Percentiles rank a stretch among this genome's conserved stretches.
Conservation (phyloP, 352 stramenopile species). For the Globisporangium iwayamae region DNA sequence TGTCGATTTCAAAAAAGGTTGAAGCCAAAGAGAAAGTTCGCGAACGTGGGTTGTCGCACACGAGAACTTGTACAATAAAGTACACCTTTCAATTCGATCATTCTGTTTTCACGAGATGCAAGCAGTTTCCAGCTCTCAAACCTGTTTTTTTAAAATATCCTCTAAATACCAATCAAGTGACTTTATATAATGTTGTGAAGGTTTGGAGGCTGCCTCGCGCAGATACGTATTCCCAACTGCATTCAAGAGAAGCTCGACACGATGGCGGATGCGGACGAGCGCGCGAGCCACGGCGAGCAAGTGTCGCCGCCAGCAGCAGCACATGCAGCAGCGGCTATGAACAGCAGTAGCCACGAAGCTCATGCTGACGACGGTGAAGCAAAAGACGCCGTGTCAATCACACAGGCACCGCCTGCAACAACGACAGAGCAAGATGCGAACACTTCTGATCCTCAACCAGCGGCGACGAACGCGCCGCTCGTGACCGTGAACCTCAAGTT, state of each 20-base stretch:
- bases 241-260: too few relatives aligned
- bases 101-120: too few relatives aligned
- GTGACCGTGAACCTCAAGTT: conserved; percentile 43
- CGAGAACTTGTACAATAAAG: not conserved
- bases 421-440: not conserved
- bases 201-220: too few relatives aligned
- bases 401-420: not conserved
- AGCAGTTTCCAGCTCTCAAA: too few relatives aligned
- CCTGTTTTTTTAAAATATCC: too few relatives aligned
- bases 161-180: too few relatives aligned
- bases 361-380: conserved; percentile 2
- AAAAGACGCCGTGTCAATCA: not conserved
- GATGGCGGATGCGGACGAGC: not conserved
- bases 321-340: not conserved
- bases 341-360: not conserved
- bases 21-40: not conserved
- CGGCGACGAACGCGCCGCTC: not conserved
- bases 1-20: too few relatives aligned
- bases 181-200: too few relatives aligned
- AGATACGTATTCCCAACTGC: too few relatives aligned
- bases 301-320: not conserved
- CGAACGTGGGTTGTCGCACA: not conserved
- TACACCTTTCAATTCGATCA: not conserved
- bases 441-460: not conserved
- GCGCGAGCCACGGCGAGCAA: not conserved